These are phyloP conservation scores for Kodamaea fukazawae DNA, from an alignment of 805 yeast species.

Conservation along the genomic window DNA sequence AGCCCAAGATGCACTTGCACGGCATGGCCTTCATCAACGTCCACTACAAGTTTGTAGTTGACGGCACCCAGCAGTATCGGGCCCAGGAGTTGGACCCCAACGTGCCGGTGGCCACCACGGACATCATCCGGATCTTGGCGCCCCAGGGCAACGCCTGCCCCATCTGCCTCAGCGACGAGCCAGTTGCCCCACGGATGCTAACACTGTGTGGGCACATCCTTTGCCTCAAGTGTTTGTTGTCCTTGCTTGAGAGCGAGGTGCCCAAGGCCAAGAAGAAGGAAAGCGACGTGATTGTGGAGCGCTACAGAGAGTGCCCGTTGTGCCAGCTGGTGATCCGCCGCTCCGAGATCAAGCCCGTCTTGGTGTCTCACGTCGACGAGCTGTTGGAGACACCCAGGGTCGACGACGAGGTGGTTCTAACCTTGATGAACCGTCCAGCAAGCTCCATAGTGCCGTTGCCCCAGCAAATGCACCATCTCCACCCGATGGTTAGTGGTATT, in stretches of 20 bases:
- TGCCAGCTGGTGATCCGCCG: constrained; percentile 58
- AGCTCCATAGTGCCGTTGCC: constrained; percentile 52
- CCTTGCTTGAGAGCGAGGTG: constrained; percentile 59
- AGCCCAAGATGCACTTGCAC: constrained; percentile 43
- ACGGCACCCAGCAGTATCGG: constrained; percentile 52
- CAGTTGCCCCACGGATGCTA: constrained; percentile 92
- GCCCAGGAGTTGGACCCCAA: constrained; percentile 73
- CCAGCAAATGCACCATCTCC: constrained; percentile 2
- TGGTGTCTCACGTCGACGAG: constrained; percentile 47
- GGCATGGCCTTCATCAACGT: constrained; percentile 79
- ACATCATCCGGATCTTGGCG: constrained; percentile 69
- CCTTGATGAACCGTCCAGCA: constrained; percentile 55
- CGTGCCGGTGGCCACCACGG: constrained; percentile 57
- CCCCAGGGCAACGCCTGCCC: constrained; percentile 84
- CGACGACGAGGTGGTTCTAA: constrained; percentile 53
- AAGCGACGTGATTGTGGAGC: constrained; percentile 37
- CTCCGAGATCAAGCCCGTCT: constrained; percentile 64
- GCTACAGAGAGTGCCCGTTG: constrained; percentile 74
- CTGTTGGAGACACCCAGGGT: constrained; percentile 56
- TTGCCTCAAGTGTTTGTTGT: constrained; percentile 77
- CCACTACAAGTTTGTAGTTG: constrained; percentile 80
- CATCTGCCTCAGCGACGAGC: constrained; percentile 79
- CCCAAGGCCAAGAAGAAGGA: constrained; percentile 39
- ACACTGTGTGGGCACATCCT: constrained; percentile 87
- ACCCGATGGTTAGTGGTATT: constrained; percentile 19